These are phyloP conservation scores for Leucoagaricus sp. DNA, from an alignment of 1,284 basidiomycete genomes.

Conservation along the genomic window DNA sequence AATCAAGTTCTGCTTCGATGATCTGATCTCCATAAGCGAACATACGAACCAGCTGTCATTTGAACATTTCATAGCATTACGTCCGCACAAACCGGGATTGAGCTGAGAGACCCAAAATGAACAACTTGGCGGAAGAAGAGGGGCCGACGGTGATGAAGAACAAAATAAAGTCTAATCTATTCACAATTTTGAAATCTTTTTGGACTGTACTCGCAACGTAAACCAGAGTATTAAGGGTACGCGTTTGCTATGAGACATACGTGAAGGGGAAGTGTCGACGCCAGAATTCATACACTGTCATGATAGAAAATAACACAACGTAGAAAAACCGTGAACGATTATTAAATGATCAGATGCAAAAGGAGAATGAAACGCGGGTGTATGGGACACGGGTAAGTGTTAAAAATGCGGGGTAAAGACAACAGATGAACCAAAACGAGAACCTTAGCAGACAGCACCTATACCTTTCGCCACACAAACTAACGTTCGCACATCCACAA, in stretches of 20 bases:
- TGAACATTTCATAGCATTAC: too few species aligned
- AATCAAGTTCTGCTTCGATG: neutral
- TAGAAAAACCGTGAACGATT: conserved; percentile 11
- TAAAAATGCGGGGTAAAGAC: neutral
- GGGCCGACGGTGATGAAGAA: neutral
- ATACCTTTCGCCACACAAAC: conserved; percentile 4
- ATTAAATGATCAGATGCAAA: conserved; percentile 5
- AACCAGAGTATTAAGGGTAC: conserved; percentile 7
- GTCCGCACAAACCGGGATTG: too few species aligned
- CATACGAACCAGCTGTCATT: too few species aligned
- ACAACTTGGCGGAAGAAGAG: too few species aligned
- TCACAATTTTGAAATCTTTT: conserved; percentile 8
- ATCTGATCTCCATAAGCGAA: too few species aligned
- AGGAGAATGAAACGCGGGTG: neutral
- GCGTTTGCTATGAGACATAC: conserved; percentile 3
- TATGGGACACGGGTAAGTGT: neutral
- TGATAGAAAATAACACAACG: conserved; percentile 13
- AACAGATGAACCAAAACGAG: neutral
- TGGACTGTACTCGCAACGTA: neutral
- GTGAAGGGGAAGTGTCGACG: neutral
- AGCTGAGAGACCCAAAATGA: too few species aligned
- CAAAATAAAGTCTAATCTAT: conserved; percentile 11
- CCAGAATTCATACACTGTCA: conserved; percentile 10
- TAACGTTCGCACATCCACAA: conserved; percentile 7
- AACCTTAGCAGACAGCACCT: neutral